Evolutionary conservation across 192 early-diverging fungal species (phyloP), one percentile per base, ranked within the genome.

Genomic region (Linnemannia hyalina): DNA sequence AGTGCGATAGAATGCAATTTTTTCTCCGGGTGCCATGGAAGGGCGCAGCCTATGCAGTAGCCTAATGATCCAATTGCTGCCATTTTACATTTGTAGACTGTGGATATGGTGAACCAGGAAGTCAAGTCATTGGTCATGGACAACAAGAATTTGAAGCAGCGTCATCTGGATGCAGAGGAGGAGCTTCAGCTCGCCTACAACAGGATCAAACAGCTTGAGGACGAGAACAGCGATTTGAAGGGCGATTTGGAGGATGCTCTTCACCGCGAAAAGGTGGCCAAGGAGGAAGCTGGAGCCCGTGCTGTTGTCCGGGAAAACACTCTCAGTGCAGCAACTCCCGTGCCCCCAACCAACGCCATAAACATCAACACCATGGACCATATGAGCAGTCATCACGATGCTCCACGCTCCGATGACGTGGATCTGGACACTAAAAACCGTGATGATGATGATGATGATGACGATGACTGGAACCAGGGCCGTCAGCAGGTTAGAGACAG

Each of bases 101-200:
- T 94, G 4, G 91, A 91, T 47, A 93, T 93, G 74, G 94, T 97
- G 42, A 89, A 93, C 41, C 87, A 92, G 42, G 95, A 97, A 69
- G 94, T 94, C 8, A 89, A 93, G 9, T 90, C 93, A 47, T 80
- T 97, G 68, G 82, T 97, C 73, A 93, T 94, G 68, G 95, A 97
- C 47, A 91, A 94, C 65, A 93, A 93, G 52, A 71, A 42, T 11
- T 74, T 96, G 36, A 93, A 93, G 63, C 81, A 88, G 49, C 89
- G 91, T 68, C 96, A 96, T 80, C 90, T 92, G 52, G 90, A 93
- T 63, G 88, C 95, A 41, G 68, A 80, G 20, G 87, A 80, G 22
- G 91, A 94, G 23, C 83, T 92, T 38, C 91, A 93, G 46, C 44
- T 80, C 20, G 84, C 91, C 11, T 89, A 89, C 18, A 78, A 82